A percentile compares a stretch with the other conserved stretches of the same genome.
Conservation (phyloP, 208 protist genomes). For the Crithidia brevicula region DNA sequence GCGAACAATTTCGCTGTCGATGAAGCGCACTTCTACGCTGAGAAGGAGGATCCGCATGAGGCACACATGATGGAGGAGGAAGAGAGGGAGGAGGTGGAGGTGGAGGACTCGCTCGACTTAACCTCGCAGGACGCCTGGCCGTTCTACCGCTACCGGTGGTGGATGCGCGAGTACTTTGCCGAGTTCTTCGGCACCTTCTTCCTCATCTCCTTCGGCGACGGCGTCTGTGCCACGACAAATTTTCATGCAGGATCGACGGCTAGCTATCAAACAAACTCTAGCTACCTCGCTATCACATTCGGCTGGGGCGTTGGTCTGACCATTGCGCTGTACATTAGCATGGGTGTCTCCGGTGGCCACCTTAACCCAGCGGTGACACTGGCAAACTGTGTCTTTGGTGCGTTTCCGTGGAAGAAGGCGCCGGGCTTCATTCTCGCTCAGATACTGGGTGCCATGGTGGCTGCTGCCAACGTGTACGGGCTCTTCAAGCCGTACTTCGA, state of each 20-base stretch:
- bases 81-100: slow-evolving; percentile 1
- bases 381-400: slow-evolving; percentile 41
- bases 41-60: slow-evolving; percentile 13
- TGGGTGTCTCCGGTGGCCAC: slow-evolving; percentile 58
- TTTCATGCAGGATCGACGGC: slow-evolving; percentile 19
- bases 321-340: slow-evolving; percentile 45
- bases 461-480: slow-evolving; percentile 43
- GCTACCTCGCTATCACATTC: slow-evolving; percentile 41
- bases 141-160: slow-evolving; percentile 32
- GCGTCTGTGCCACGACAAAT: slow-evolving; percentile 33
- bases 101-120: slow-evolving; percentile 2
- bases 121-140: slow-evolving; percentile 38
- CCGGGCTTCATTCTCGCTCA: slow-evolving; percentile 50
- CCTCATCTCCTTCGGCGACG: slow-evolving; percentile 50
- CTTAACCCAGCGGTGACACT: slow-evolving; percentile 59
- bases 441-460: slow-evolving; percentile 41
- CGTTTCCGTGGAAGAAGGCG: slow-evolving; percentile 53
- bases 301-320: slow-evolving; percentile 50
- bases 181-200: slow-evolving; percentile 63
- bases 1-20: background rate
- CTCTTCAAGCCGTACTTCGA: slow-evolving; percentile 46
- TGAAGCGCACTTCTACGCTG: slow-evolving; percentile 7
- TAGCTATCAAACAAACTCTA: slow-evolving; percentile 12
- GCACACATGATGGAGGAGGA: background rate
- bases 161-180: slow-evolving; percentile 50